Evolutionary conservation across 225 moss, liverwort and hornwort genomes (phyloP), one percentile per base, ranked within the genome.

Genomic region (Sphagnum contortum): DNA sequence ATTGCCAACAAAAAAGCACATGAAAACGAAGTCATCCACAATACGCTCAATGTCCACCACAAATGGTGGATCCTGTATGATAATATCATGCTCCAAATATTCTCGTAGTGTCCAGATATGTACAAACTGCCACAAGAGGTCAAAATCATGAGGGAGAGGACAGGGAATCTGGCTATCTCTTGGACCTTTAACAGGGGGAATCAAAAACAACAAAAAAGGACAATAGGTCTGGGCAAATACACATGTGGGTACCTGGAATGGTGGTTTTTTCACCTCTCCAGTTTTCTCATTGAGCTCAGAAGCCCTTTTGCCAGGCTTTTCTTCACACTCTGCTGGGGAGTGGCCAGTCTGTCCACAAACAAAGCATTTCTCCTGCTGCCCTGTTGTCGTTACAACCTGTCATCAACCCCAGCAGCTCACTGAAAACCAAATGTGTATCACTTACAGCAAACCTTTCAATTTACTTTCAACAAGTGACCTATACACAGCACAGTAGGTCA

Each of bases 1-100:
- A 68, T 95, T 95, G 71, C 95, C 95, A 12, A 95, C 92, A 71
- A 96, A 96, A 80, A 96, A 96, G 69, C 92, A 96, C 95, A 96
- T 96, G 69, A 96, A 96, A 11, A 96, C 92, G 74, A 96, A 96
- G 73, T 96, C 95, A 57, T 96, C 95, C 4, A 96, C 79, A 64
- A 96, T 78, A 71, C 95, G 90, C 76, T 96, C 95, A 71, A 92
- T 92, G 60, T 96, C 85, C 47, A 96, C 81, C 68, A 77, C 78
- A 65, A 87, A 90, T 62, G 89, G 81, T 57, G 84, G 63, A 71
- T 92, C 79, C 14, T 78, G 65, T 63, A 96, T 66, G 7, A 69
- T 68, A 71, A 96, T 66, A 66, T 96, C 95, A 55, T 81, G 90
- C 78, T 86, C 88, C 80, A 96, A 78, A 69, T 96, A 96, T 70